Base-by-base conservation (phyloP, 495 filamentous ascomycete genomes). In the Halenospora varia region DNA sequence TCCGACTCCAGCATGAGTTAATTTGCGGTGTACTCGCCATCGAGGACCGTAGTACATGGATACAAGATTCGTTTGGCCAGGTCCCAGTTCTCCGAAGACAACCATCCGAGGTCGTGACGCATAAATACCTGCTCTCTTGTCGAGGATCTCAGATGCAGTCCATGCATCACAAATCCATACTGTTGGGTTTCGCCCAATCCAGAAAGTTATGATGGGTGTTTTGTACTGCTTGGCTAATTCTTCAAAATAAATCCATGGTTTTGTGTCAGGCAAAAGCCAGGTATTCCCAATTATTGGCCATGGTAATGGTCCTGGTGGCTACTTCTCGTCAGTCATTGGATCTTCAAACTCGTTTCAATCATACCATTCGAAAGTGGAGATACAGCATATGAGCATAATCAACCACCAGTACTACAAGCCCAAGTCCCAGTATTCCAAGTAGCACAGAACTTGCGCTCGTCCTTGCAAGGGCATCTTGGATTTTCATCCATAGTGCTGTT, bases 141-240 rank as follows among this genome's bases (percentile, higher is more conserved):
- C 81, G 35, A 84, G 72, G 2, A 79, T 66, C 40, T 78, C 76
- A 11, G 77, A 77, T 0, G 83, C 82, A 13, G 72, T 61, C 82
- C 82, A 84, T 0, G 81, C 82, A 60, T 87, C 82, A 64, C 84
- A 84, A 56, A 84, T 79, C 82, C 83, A 87, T 13, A 87, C 74
- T 0, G 82, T 85, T 0, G 83, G 82, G 48, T 80, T 82, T 6
- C 83, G 68, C 29, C 83, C 82, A 41, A 84, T 80, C 83, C 82
- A 78, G 59, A 82, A 81, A 0, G 83, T 87, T n/a, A 87, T 77
- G 0, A 85, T 59, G 1, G 80, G 76, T 0, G 77, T 70, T 23
- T 79, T 68, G 55, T 80, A 77, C 48, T 70, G 59, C 60, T 81
- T 81, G 6, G 83, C 77, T 0, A 86, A 65, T 45, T 76, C 60